phyloP scores from a whole-genome alignment of 2,329 filamentous ascomycete species.

The Chaetomiaceae sp. region DNA sequence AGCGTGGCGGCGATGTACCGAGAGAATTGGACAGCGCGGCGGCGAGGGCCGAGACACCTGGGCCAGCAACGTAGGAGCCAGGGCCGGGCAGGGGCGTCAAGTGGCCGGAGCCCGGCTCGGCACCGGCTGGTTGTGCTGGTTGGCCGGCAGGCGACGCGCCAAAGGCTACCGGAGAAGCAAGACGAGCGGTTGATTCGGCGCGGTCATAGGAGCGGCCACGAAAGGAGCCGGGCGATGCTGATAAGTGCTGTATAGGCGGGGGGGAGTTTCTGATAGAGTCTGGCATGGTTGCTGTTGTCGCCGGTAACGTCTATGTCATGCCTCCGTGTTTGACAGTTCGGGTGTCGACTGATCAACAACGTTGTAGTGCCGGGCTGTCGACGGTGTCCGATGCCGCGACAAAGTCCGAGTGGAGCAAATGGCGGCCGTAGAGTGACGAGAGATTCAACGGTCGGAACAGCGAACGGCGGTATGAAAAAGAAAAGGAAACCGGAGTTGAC shows the following conservation, averaged over 20 bases:
- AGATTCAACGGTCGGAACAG: too few species aligned
- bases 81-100: constrained; percentile 63
- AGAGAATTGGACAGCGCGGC: constrained; percentile 76
- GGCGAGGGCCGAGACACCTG: constrained; percentile 81
- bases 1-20: constrained; percentile 64
- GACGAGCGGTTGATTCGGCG: constrained; percentile 56
- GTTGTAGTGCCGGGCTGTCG: too few species aligned
- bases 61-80: constrained; percentile 63
- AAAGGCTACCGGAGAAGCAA: constrained; percentile 53
- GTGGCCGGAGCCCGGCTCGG: constrained; percentile 41
- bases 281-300: constrained; percentile 26
- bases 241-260: constrained; percentile 36
- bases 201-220: constrained; percentile 49
- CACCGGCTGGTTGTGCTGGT: constrained; percentile 34
- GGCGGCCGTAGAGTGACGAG: too few species aligned
- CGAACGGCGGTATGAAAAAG: too few species aligned
- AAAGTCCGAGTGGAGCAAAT: too few species aligned
- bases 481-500: too few species aligned
- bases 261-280: constrained; percentile 28
- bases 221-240: constrained; percentile 47
- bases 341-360: too few species aligned
- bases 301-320: constrained; percentile 18
- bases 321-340: constrained; percentile 7
- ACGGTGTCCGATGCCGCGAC: too few species aligned
- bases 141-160: constrained; percentile 27